phyloP scores from a whole-genome alignment of 2,329 filamentous ascomycete species.

The Diaporthe capsici region DNA sequence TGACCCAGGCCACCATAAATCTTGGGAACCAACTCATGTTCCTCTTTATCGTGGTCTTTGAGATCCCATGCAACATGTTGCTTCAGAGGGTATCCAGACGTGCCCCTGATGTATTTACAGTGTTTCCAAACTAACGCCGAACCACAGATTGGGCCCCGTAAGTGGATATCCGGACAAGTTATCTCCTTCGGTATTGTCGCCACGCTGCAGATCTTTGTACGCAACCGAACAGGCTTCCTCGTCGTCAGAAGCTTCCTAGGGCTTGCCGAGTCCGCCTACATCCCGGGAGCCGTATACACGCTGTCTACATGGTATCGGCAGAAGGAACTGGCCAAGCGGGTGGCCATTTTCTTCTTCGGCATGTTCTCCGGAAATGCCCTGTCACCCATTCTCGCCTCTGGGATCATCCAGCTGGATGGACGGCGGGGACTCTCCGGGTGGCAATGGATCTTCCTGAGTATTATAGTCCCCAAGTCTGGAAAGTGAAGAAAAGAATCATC shows the following conservation, averaged over 20 bases:
- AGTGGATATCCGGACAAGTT: slow-evolving; percentile 65
- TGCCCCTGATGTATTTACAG: not conserved
- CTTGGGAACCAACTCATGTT: slow-evolving; percentile 68
- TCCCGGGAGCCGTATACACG: slow-evolving; percentile 65
- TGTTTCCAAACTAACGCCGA: not conserved
- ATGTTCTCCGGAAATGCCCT: slow-evolving; percentile 67
- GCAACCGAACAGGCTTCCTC: slow-evolving; percentile 60
- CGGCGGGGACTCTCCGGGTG: slow-evolving; percentile 59
- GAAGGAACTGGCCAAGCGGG: slow-evolving; percentile 59
- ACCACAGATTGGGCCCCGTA: slow-evolving; percentile 57
- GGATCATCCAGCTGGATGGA: slow-evolving; percentile 61
- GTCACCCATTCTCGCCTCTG: slow-evolving; percentile 63
- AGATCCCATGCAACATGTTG: slow-evolving; percentile 66
- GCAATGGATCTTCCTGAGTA: slow-evolving; percentile 66
- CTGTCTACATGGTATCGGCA: slow-evolving; percentile 66
- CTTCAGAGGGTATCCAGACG: slow-evolving; percentile 49
- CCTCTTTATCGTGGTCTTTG: slow-evolving; percentile 62
- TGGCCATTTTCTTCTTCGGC: slow-evolving; percentile 67
- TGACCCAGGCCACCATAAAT: slow-evolving; percentile 64
- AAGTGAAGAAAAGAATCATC: not conserved
- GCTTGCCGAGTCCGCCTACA: slow-evolving; percentile 65
- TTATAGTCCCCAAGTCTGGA: slow-evolving; percentile 23
- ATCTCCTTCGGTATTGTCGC: slow-evolving; percentile 63
- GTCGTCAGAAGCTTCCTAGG: slow-evolving; percentile 60
- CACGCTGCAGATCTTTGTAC: slow-evolving; percentile 59